Evolutionary conservation across 495 filamentous ascomycete genomes (phyloP), one percentile per base, ranked within the genome.

Genomic region (Hyphodiscus hymeniophilus): DNA sequence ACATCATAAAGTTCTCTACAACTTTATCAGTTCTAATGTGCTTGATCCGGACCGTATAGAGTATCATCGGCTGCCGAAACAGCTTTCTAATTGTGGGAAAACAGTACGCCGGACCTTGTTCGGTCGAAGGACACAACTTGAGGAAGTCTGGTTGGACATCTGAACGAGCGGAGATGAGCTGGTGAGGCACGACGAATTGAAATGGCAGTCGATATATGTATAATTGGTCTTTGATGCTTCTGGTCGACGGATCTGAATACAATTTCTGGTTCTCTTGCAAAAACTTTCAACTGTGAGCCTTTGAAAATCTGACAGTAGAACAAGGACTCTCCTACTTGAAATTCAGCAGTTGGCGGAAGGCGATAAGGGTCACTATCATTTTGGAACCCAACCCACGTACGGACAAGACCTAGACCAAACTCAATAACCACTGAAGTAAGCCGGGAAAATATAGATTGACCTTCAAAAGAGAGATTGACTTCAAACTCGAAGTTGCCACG

Each of bases 111-210:
- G 16, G 18, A 4, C 44, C 44, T 24, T 12, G 3, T 36, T 38
- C 38, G 13, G 44, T 24, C 1, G 44, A 47, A 2, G 44, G 44
- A 38, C 44, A 47, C 31, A 47, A n/a, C 16, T 45, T 45, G n/a
- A 45, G 42, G 42, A 45, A 45, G n/a, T 45, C 17, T 45, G 42
- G n/a, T 7, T 45, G 42, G 17, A 45, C 42, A 32, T 45, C 17
- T 45, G 42, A 31, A 13, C 42, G 42, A 45, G 42, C 24, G 17
- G 42, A 45, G 23, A 45, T 32, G 24, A 45, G 26, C 42, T 45
- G 7, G 42, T 45, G 26, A 32, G 42, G 42, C 2, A 45, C 17
- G n/a, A 45, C 42, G 42, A 45, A 45, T 16, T 13, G 42, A 45
- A 45, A 45, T 7, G 42, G 42, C 17, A 45, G 8, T 31, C 26